phyloP scores from a whole-genome alignment of 441 rosid genomes.

The Bruguiera hainesii region DNA sequence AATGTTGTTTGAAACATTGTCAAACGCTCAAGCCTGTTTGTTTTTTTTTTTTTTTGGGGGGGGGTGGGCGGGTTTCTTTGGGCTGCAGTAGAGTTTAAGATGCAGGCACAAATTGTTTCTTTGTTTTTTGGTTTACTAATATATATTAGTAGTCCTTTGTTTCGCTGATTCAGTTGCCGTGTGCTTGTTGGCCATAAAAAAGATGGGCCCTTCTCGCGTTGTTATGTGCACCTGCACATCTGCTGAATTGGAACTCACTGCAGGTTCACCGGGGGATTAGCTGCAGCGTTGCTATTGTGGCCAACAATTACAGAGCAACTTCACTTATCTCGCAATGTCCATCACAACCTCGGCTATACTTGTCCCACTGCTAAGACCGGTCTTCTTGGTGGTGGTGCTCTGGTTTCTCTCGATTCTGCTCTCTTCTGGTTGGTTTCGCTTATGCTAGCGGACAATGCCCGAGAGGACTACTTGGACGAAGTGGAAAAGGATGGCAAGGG shows the following conservation, averaged over 20 bases:
- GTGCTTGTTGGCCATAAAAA: not conserved
- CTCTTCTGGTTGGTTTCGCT: constrained; percentile 88
- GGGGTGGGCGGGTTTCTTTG: too few species aligned
- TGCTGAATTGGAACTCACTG: not conserved
- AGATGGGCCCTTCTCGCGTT: not conserved
- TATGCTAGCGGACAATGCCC: constrained; percentile 83
- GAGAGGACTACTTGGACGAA: constrained; percentile 93
- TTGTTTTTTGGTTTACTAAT: too few species aligned
- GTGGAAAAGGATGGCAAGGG: constrained; percentile 28
- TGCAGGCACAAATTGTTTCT: too few species aligned
- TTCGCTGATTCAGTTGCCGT: too few species aligned
- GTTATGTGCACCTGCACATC: not conserved
- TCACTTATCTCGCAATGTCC: constrained; percentile 64
- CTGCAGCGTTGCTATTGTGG: constrained; percentile 61
- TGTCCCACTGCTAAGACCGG: constrained; percentile 99
- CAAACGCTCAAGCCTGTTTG: too few species aligned
- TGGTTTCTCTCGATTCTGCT: constrained; percentile 79
- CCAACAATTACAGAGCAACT: constrained; percentile 83
- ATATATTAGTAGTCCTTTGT: too few species aligned
- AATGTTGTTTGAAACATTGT: too few species aligned
- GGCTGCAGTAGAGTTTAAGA: too few species aligned
- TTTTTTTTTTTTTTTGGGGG: too few species aligned
- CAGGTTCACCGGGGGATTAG: constrained; percentile 76
- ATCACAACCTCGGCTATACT: constrained; percentile 35
- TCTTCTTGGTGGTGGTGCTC: constrained; percentile 92